Conservation (phyloP, 2,329 filamentous ascomycete species). For the Exophiala spinifera region DNA sequence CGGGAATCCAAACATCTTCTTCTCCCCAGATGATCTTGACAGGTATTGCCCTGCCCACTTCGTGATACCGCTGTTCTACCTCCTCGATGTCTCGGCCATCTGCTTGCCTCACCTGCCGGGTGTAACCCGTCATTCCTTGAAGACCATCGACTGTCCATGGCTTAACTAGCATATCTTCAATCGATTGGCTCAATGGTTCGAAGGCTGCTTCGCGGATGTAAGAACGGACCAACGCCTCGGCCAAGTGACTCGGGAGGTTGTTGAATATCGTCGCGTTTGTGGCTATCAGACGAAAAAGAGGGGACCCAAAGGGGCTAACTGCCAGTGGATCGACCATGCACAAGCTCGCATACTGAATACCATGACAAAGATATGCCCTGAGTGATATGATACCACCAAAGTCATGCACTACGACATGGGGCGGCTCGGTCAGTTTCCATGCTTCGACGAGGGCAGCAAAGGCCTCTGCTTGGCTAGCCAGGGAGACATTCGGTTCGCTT, state of each 20-base stretch:
- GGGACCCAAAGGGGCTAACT: conserved; percentile 42
- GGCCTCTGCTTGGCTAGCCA: conserved; percentile 39
- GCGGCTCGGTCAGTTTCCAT: conserved; percentile 30
- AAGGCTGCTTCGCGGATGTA: conserved; percentile 42
- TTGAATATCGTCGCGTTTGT: conserved; percentile 38
- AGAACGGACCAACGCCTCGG: conserved; percentile 40
- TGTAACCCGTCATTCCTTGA: conserved; percentile 38
- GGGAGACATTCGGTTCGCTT: conserved; percentile 33
- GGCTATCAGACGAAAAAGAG: conserved; percentile 43
- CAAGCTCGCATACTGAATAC: conserved; percentile 38
- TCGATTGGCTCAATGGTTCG: conserved; percentile 32
- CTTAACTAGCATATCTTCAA: conserved; percentile 36
- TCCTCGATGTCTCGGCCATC: conserved; percentile 32
- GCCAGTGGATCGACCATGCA: conserved; percentile 45
- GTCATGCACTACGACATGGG: conserved; percentile 46
- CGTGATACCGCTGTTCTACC: conserved; percentile 40
- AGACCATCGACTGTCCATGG: conserved; percentile 35
- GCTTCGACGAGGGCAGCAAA: conserved; percentile 39
- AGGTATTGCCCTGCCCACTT: conserved; percentile 36
- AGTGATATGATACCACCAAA: conserved; percentile 44
- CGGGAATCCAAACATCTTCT: conserved; percentile 45
- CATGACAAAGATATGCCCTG: conserved; percentile 39
- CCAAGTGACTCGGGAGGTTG: conserved; percentile 31
- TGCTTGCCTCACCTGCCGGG: conserved; percentile 42
- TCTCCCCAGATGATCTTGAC: conserved; percentile 46